Percentiles rank a stretch among this genome's conserved stretches.
phyloP scores from a whole-genome alignment of 2,329 filamentous ascomycete genomes.

The Microdochium bolleyi region DNA sequence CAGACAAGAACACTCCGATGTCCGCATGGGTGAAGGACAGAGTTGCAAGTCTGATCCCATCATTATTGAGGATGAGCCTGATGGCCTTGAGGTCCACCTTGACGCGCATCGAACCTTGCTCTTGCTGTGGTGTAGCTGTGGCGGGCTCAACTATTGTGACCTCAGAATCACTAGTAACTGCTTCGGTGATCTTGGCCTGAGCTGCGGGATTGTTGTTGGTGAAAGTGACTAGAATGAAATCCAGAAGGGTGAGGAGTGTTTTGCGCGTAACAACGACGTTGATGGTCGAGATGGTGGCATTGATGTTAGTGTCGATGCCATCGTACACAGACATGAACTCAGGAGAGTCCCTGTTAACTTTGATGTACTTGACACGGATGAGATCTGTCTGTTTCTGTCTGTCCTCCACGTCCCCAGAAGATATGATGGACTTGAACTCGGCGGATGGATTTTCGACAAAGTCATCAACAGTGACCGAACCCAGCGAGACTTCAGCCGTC shows the following conservation, averaged over 20 bases:
- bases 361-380: constrained; percentile 81
- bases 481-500: constrained; percentile 82
- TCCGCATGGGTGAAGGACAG: constrained; percentile 88
- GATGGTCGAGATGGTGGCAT: constrained; percentile 87
- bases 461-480: constrained; percentile 83
- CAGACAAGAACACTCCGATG: constrained; percentile 80
- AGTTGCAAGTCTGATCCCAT: constrained; percentile 89
- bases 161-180: constrained; percentile 27
- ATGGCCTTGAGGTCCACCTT: constrained; percentile 93
- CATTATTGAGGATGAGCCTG: constrained; percentile 90
- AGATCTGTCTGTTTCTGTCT: constrained; percentile 71
- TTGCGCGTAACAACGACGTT: constrained; percentile 91
- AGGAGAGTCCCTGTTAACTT: constrained; percentile 83
- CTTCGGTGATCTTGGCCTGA: constrained; percentile 14
- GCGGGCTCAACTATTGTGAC: constrained; percentile 29
- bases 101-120: constrained; percentile 77
- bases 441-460: constrained; percentile 83
- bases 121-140: constrained; percentile 24
- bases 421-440: constrained; percentile 97
- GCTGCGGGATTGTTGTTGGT: constrained; percentile 43
- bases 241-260: constrained; percentile 83
- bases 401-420: constrained; percentile 67
- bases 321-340: constrained; percentile 91
- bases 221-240: constrained; percentile 92
- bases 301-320: constrained; percentile 87